Conservation (phyloP, 2,329 filamentous ascomycete species). For the Cyphellophora attinorum region DNA sequence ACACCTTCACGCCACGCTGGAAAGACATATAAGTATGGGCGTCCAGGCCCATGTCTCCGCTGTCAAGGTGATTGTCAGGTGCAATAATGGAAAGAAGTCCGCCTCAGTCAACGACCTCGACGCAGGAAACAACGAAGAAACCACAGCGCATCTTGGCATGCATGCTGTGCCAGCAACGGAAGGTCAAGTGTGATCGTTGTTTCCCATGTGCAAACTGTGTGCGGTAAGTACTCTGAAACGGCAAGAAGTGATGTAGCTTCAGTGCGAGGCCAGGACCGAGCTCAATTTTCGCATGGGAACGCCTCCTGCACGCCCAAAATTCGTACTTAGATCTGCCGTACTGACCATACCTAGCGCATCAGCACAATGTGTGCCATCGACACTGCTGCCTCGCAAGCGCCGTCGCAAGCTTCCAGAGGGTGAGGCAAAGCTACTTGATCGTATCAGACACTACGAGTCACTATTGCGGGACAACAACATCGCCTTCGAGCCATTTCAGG, state of each 20-base stretch:
- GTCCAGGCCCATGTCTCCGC: too few relatives aligned
- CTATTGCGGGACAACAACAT: constrained; percentile 58
- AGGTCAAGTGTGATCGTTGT: constrained; percentile 64
- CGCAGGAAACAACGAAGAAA: constrained; percentile 12
- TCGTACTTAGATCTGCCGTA: too few relatives aligned
- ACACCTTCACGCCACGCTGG: too few relatives aligned
- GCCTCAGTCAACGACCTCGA: background rate
- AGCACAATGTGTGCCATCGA: constrained; percentile 43
- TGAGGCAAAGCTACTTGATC: constrained; percentile 57
- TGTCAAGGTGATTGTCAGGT: too few relatives aligned
- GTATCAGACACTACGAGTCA: constrained; percentile 59
- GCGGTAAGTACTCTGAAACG: too few relatives aligned
- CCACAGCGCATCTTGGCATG: constrained; percentile 45
- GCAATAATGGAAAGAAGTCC: too few relatives aligned
- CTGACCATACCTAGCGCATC: constrained; percentile 52
- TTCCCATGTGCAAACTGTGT: constrained; percentile 63
- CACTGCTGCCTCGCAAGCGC: constrained; percentile 44
- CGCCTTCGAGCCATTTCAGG: constrained; percentile 56
- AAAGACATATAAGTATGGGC: too few relatives aligned
- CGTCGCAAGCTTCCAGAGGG: constrained; percentile 58
- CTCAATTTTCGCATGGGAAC: too few relatives aligned
- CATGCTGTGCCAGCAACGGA: constrained; percentile 65
- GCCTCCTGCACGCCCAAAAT: too few relatives aligned
- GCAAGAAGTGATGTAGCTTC: too few relatives aligned
- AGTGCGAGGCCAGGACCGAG: too few relatives aligned